Percentiles rank a stretch among this genome's conserved stretches.
Evolutionary conservation across 208 protist genomes (phyloP).

Genomic region (Leptomonas pyrrhocoris): DNA sequence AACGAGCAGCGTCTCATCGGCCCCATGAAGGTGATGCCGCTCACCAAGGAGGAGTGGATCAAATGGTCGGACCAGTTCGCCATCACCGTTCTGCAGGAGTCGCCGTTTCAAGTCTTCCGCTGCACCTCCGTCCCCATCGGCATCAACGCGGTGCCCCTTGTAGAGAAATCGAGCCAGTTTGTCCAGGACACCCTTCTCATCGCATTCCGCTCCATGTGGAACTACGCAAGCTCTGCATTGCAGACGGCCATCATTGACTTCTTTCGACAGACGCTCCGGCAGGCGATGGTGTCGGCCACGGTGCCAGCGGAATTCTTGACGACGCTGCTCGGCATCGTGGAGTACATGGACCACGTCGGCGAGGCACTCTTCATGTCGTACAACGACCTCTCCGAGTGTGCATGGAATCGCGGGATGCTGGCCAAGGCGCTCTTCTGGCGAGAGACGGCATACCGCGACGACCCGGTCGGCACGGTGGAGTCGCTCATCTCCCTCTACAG

Average conservation of each 20-base stretch:
- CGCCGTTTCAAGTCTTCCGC: conserved; percentile 85
- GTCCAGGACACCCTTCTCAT: conserved; percentile 65
- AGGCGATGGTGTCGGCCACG: conserved; percentile 57
- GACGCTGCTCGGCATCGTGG: conserved; percentile 68
- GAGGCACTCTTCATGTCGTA: conserved; percentile 68
- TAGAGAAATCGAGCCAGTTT: conserved; percentile 70
- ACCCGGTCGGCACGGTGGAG: conserved; percentile 65
- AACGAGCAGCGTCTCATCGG: conserved; percentile 66
- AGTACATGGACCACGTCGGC: conserved; percentile 89
- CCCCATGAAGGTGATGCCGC: conserved; percentile 56
- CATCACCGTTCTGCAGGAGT: conserved; percentile 75
- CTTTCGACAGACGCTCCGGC: conserved; percentile 60
- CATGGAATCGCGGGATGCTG: conserved; percentile 87
- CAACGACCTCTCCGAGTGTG: conserved; percentile 73
- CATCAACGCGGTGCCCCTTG: conserved; percentile 66
- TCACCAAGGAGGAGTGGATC: conserved; percentile 83
- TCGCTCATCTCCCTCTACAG: conserved; percentile 85
- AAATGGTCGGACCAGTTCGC: conserved; percentile 78
- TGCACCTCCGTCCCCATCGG: conserved; percentile 71
- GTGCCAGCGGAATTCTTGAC: conserved; percentile 80
- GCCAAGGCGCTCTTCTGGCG: conserved; percentile 90
- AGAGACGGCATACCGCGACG: conserved; percentile 80
- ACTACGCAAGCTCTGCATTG: conserved; percentile 62
- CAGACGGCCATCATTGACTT: conserved; percentile 68
- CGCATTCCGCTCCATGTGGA: conserved; percentile 82